phyloP scores from a whole-genome alignment of 2,329 filamentous ascomycete species.

The Alternaria postmessia region DNA sequence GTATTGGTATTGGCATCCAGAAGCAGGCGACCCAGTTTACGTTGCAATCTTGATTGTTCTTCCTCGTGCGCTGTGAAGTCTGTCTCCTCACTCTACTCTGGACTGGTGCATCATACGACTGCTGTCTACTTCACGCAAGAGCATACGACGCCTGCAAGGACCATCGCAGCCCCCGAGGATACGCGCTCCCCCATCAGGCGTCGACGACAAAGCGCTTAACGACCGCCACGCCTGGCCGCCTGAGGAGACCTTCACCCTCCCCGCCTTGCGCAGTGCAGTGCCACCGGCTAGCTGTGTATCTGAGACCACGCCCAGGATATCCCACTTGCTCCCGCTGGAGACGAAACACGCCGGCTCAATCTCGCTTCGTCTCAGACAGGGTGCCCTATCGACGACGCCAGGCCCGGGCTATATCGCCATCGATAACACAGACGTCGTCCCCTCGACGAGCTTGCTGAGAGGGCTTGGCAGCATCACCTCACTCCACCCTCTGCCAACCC shows the following conservation, averaged over 20 bases:
- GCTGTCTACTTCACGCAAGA: neutral
- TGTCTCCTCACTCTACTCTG: neutral
- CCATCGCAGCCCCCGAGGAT: constrained; percentile 13
- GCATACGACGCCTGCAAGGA: constrained; percentile 3
- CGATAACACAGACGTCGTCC: constrained; percentile 25
- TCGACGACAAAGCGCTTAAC: constrained; percentile 23
- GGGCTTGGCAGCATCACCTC: constrained; percentile 37
- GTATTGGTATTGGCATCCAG: constrained; percentile 14
- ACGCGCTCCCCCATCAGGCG: constrained; percentile 17
- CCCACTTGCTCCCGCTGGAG: constrained; percentile 23
- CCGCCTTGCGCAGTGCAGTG: constrained; percentile 5
- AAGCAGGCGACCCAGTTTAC: constrained; percentile 8
- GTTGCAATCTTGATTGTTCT: neutral
- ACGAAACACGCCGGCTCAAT: constrained; percentile 47
- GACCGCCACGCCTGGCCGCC: constrained; percentile 10
- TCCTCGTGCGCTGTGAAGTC: neutral
- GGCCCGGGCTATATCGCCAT: constrained; percentile 21
- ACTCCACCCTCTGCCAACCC: constrained; percentile 19
- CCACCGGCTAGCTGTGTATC: constrained; percentile 25
- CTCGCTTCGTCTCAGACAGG: constrained; percentile 51
- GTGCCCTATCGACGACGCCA: constrained; percentile 27
- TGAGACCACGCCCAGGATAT: constrained; percentile 29
- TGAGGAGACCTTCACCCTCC: constrained; percentile 14
- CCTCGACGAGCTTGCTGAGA: constrained; percentile 27
- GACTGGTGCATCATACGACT: neutral